Evolutionary conservation across 768 basidiomycete genomes (phyloP).

Genomic region (Fibroporia radiculosa): DNA sequence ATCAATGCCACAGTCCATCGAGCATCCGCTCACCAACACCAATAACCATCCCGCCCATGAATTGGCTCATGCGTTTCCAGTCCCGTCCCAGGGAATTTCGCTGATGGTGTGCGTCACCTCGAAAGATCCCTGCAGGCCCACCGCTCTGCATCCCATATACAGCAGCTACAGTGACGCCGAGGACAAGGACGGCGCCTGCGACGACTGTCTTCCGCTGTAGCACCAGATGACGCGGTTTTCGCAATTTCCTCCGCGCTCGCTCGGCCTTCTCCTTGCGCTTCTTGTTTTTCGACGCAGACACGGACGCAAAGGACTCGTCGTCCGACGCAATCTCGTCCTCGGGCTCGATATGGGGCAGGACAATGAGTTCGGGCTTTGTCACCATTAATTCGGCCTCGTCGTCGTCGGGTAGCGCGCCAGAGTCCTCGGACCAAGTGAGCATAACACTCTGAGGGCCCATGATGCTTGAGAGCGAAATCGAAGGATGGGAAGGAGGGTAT

Average conservation of each 20-base stretch:
- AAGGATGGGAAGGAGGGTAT: conserved; percentile 55
- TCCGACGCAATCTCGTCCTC: conserved; percentile 24
- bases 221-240: conserved; percentile 20
- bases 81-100: conserved; percentile 14
- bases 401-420: conserved; percentile 37
- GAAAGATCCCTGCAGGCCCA: conserved; percentile 2
- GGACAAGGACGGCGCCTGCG: conserved; percentile 58
- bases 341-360: conserved; percentile 37
- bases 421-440: conserved; percentile 60
- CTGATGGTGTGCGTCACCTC: conserved; percentile 11
- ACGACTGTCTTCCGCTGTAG: conserved; percentile 32
- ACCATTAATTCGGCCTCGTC: conserved; percentile 58
- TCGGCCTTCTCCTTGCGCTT: conserved; percentile 12
- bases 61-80: conserved; percentile 14
- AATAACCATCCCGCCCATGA: conserved; percentile 17
- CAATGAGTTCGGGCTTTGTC: conserved; percentile 43
- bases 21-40: conserved; percentile 18
- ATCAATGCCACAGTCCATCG: conserved; percentile 12
- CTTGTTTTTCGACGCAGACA: conserved; percentile 16
- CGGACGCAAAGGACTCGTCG: conserved; percentile 14
- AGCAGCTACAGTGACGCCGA: conserved; percentile 68
- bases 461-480: conserved; percentile 44
- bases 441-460: conserved; percentile 77
- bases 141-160: conserved; percentile 20
- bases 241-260: conserved; percentile 18